Evolutionary conservation across 257 asterid species (phyloP).

Genomic region (Verbascum thapsus): DNA sequence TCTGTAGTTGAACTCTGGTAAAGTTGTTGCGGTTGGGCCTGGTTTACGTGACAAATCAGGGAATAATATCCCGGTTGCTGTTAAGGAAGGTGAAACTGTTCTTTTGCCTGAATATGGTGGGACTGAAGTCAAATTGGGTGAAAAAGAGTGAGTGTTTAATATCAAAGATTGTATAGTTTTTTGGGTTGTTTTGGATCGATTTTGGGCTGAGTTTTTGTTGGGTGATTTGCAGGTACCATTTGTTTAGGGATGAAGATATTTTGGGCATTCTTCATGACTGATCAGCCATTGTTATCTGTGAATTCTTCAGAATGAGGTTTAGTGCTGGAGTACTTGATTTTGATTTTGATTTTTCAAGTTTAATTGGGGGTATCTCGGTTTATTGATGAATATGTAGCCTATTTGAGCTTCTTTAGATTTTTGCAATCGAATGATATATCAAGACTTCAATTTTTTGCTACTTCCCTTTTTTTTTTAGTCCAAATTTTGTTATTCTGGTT

Average conservation of each 20-base stretch:
- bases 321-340: too few species aligned
- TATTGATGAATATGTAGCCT: too few species aligned
- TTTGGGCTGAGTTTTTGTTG: constrained; percentile 21
- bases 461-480: too few species aligned
- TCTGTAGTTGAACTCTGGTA: constrained; percentile 86
- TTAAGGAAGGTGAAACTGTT: constrained; percentile 89
- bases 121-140: constrained; percentile 80
- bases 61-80: constrained; percentile 63
- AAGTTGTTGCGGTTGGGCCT: constrained; percentile 82
- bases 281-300: background rate
- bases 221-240: constrained; percentile 51
- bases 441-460: too few species aligned
- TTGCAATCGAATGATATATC: too few species aligned
- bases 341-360: too few species aligned
- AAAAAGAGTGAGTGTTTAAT: constrained; percentile 69
- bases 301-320: constrained; percentile 6
- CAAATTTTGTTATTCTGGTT: too few species aligned
- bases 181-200: background rate
- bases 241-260: constrained; percentile 69
- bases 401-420: too few species aligned
- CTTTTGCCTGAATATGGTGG: constrained; percentile 95
- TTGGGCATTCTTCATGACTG: constrained; percentile 61
- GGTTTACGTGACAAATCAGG: constrained; percentile 65
- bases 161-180: background rate
- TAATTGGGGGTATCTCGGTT: too few species aligned